These are phyloP conservation scores for Tephrocybe sp. DNA, from an alignment of 768 basidiomycete species.

Conservation along the genomic window DNA sequence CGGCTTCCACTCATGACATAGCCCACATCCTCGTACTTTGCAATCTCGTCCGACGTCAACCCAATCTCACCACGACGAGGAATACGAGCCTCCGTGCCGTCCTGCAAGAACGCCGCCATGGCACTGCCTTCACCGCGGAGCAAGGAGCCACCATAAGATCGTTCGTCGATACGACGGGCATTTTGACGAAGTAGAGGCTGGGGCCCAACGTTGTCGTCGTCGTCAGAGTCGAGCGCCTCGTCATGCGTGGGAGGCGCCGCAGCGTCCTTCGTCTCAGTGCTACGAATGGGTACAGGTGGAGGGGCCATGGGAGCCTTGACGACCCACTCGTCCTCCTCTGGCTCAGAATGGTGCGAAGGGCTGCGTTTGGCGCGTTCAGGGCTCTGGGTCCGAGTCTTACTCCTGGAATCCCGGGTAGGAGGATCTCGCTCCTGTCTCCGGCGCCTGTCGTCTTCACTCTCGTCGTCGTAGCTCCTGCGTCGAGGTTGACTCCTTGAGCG, in stretches of 20 bases:
- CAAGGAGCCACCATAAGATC: conserved; percentile 87
- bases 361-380: conserved; percentile 29
- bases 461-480: conserved; percentile 32
- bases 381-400: conserved; percentile 31
- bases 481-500: conserved; percentile 33
- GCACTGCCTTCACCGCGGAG: conserved; percentile 95
- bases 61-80: conserved; percentile 99
- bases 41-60: conserved; percentile 85
- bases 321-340: conserved; percentile 60
- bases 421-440: conserved; percentile 25
- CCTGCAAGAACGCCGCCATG: conserved; percentile 95
- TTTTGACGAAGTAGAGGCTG: conserved; percentile 52
- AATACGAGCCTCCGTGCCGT: conserved; percentile 81
- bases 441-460: conserved; percentile 38
- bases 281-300: conserved; percentile 17
- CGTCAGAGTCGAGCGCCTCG: conserved; percentile 44
- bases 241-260: conserved; percentile 22
- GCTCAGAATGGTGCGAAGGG: conserved; percentile 25
- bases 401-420: conserved; percentile 17
- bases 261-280: conserved; percentile 10
- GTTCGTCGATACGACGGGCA: conserved; percentile 64
- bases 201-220: conserved; percentile 78
- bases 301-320: conserved; percentile 47
- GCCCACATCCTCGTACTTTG: conserved; percentile 81
- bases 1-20: conserved; percentile 98